Base-by-base conservation (phyloP, 2,329 filamentous ascomycete species). In the Cephalotrichum gorgonifer region DNA sequence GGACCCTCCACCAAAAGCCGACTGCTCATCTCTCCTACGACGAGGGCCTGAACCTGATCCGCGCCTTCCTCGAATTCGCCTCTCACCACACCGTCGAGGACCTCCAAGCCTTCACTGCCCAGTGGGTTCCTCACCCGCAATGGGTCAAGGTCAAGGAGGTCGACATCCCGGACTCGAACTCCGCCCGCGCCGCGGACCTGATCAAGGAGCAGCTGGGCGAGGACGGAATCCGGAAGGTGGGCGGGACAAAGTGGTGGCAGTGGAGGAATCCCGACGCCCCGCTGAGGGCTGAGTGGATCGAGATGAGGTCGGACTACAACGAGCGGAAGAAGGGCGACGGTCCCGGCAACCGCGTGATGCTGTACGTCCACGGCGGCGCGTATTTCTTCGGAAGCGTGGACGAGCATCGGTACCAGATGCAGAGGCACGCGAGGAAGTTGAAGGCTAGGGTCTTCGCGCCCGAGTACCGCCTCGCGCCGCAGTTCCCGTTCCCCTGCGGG, bases 381-480 rank as follows among this genome's bases (percentile, higher is more conserved):
- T 97, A 95, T 67, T 98, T 84, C 67, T 97, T 98, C 62, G 91
- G 93, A 14, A 94, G 88, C 57, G 84, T 96, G 33, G 90, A 96
- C 61, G 90, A 95, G 64, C 93, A 97, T 70, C 83, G 93, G n/a
- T 97, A 97, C 67, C 91, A 97, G 73, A 82, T 98, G 75, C 93
- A 98, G 66, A 78, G 91, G 44, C 90, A 97, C 74, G 93, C 93
- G 26, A 78, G 93, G 48, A 97, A 97, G 68, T 75, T 98, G 52
- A 89, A 93, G 65, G 91, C 89, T 17, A 78, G 89, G 49, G 85
- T 96, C 7, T 81, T 97, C 63, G 89, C 91, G 23, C 86, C 91
- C 5, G 74, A 81, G 53, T 98, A 97, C 64, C 81, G 93, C 38
- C 74, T 98, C 27, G 80, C 93, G 6, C 93, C 91, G 2, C 90